Evolutionary conservation across 495 filamentous ascomycete species (phyloP).

Genomic region (Xylaria scruposa): DNA sequence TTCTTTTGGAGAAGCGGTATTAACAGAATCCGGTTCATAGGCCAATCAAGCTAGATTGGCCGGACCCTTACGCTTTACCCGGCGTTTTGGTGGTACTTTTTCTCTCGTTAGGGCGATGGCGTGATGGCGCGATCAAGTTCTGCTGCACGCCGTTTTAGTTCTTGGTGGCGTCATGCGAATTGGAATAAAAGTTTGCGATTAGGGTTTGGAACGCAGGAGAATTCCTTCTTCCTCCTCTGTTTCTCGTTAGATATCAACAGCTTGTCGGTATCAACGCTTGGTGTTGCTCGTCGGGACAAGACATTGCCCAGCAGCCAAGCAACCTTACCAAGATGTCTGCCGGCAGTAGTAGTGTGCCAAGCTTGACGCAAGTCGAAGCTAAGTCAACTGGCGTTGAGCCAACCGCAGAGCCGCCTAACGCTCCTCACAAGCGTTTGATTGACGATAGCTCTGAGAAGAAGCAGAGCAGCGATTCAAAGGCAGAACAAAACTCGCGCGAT

Average conservation of each 20-base stretch:
- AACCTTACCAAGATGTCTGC: constrained; percentile 16
- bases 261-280: constrained; percentile 1
- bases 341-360: constrained; percentile 19
- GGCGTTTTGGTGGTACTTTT: background rate
- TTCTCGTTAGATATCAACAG: background rate
- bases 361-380: constrained; percentile 16
- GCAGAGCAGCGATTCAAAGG: constrained; percentile 13
- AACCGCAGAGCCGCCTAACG: constrained; percentile 8
- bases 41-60: background rate
- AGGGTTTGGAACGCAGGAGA: background rate
- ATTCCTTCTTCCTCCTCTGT: background rate
- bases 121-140: constrained; percentile 24
- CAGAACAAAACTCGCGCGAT: background rate
- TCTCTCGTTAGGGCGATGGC: constrained; percentile 17
- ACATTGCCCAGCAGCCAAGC: constrained; percentile 4
- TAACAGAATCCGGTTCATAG: background rate
- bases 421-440: constrained; percentile 1
- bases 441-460: constrained; percentile 1
- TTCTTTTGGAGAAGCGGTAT: background rate
- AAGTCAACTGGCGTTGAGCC: constrained; percentile 24
- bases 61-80: background rate
- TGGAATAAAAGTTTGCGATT: background rate
- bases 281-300: background rate
- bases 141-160: constrained; percentile 24
- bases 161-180: constrained; percentile 11